phyloP scores from a whole-genome alignment of 1,284 basidiomycete species.

The Coniferiporia sulphurascens region DNA sequence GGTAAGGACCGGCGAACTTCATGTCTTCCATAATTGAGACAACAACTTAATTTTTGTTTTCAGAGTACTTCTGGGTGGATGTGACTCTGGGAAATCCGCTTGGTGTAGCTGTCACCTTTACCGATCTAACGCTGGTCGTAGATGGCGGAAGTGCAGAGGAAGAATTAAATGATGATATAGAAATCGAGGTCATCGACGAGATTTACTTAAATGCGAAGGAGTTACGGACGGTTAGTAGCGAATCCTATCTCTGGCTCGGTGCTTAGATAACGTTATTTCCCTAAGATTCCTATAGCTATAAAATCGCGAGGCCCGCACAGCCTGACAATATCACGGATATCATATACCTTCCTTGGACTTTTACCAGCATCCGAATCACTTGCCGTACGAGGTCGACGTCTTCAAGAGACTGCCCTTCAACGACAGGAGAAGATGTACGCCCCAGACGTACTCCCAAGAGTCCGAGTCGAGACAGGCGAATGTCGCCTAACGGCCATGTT shows the following conservation, averaged over 20 bases:
- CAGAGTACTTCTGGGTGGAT: constrained; percentile 76
- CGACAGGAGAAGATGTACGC: constrained; percentile 61
- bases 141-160: constrained; percentile 29
- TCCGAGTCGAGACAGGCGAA: constrained; percentile 56
- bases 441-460: constrained; percentile 50
- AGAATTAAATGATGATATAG: constrained; percentile 38
- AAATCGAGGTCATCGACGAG: constrained; percentile 55
- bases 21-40: not conserved
- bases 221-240: constrained; percentile 47
- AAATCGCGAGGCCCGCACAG: constrained; percentile 45
- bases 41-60: constrained; percentile 26
- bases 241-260: not conserved
- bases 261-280: constrained; percentile 7
- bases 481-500: constrained; percentile 55
- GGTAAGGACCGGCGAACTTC: constrained; percentile 36
- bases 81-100: constrained; percentile 64
- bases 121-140: constrained; percentile 52
- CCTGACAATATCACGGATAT: constrained; percentile 49
- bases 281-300: constrained; percentile 59
- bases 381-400: constrained; percentile 55
- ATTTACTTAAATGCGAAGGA: constrained; percentile 54
- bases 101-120: constrained; percentile 60
- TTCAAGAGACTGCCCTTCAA: constrained; percentile 68
- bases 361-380: constrained; percentile 59
- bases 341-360: constrained; percentile 64